phyloP scores from a whole-genome alignment of 2,329 filamentous ascomycete genomes.

The Clarireedia monteithiana region DNA sequence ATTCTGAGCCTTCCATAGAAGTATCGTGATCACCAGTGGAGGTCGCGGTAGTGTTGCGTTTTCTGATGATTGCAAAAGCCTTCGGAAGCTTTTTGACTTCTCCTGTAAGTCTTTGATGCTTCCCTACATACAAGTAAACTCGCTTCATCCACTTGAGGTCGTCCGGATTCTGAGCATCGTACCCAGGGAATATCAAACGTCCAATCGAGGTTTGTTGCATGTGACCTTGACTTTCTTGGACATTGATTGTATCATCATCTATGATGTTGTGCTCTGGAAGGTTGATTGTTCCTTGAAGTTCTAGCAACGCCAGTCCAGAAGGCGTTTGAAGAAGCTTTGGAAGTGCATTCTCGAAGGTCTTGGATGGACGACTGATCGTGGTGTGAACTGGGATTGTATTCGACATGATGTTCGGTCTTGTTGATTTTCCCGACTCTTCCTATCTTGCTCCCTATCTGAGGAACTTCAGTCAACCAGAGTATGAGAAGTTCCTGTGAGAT shows the following conservation, averaged over 20 bases:
- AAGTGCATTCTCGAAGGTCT: conserved; percentile 42
- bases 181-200: conserved; percentile 70
- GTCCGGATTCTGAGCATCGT: conserved; percentile 45
- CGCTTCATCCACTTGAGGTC: conserved; percentile 80
- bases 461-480: too few species aligned
- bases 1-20: conserved; percentile 36
- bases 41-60: conserved; percentile 30
- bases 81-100: conserved; percentile 81
- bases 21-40: conserved; percentile 17
- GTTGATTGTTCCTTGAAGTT: conserved; percentile 88
- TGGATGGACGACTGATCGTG: not conserved
- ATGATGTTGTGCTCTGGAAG: conserved; percentile 44
- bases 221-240: conserved; percentile 9
- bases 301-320: conserved; percentile 78
- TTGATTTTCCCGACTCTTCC: not conserved
- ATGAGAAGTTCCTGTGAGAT: too few species aligned
- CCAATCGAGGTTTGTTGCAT: conserved; percentile 50
- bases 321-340: conserved; percentile 83
- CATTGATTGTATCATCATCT: conserved; percentile 14
- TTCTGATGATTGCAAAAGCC: conserved; percentile 70
- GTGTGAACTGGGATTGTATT: conserved; percentile 3
- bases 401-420: not conserved
- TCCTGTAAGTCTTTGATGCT: conserved; percentile 80
- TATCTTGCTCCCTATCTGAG: not conserved
- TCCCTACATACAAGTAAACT: conserved; percentile 80